Base-by-base conservation (phyloP, 257 asterid species). In the Lycium barbarum region DNA sequence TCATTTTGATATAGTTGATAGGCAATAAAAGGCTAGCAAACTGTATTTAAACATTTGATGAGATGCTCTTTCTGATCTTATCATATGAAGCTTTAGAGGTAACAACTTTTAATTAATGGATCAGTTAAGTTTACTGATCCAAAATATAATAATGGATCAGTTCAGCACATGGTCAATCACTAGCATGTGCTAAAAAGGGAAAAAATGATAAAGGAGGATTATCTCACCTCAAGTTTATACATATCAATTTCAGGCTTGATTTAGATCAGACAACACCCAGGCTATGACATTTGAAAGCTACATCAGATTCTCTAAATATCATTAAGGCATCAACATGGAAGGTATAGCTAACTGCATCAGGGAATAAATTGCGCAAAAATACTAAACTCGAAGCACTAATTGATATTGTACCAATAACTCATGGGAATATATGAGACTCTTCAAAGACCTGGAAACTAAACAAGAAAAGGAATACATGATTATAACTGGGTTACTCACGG, bases 41-140 rank as follows among this genome's bases (percentile, higher is more conserved):
- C n/a, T 8, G 0, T 76, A 51, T 51, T 76, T 76, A 49, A 74
- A 26, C 63, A 76, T 76, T 76, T 51, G 22, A 76, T 22, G n/a
- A 76, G 81, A 76, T 76, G 13, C 63, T 49, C 63, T 76, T 76
- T 51, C 45, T 49, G 26, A 45, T 74, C 59, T 47, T 74, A 22
- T 17, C 9, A 22, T 12, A 51, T 76, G 43, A 51, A 76, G 9
- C 47, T 76, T 51, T 26, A 76, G 63, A 51, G 63, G 20, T 51
- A 76, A 76, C 2, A 51, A 51, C 61, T 22, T 40, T 43, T 6
- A 22, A 49, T 22, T 73, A 22, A 13, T 49, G 81, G 40, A 74
- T 49, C 81, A 74, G n/a, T 22, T 14, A 3, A 12, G 12, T 45
- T 45, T 49, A 49, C 54, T 49, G 10, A 49, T 49, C 54, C 7